These are phyloP conservation scores for Hymenoscyphus scutula DNA, from an alignment of 2,329 filamentous ascomycete species.

Conservation along the genomic window DNA sequence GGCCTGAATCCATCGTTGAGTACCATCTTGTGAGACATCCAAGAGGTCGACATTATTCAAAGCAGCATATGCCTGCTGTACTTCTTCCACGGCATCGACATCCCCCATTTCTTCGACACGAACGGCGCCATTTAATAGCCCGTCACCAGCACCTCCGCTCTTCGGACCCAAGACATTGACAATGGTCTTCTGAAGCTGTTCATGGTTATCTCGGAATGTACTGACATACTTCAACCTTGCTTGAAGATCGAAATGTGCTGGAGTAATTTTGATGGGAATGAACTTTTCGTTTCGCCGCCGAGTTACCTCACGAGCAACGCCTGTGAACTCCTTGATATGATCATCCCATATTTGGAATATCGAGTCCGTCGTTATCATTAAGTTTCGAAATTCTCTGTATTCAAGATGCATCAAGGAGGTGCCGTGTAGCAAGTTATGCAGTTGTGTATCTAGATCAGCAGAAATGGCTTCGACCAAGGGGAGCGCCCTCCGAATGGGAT, in stretches of 20 bases:
- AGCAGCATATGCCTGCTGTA: slow-evolving; percentile 89
- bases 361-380: slow-evolving; percentile 79
- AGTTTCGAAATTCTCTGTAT: slow-evolving; percentile 81
- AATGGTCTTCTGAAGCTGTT: slow-evolving; percentile 95
- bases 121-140: slow-evolving; percentile 58
- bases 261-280: slow-evolving; percentile 93
- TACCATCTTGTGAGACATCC: slow-evolving; percentile 87
- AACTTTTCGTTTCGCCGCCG: slow-evolving; percentile 94
- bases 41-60: slow-evolving; percentile 93
- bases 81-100: slow-evolving; percentile 94
- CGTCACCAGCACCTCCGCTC: slow-evolving; percentile 53
- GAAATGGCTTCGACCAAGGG: slow-evolving; percentile 97
- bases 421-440: slow-evolving; percentile 83
- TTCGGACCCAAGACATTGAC: slow-evolving; percentile 90
- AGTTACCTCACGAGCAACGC: slow-evolving; percentile 92
- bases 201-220: slow-evolving; percentile 94
- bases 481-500: slow-evolving; percentile 86
- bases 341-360: slow-evolving; percentile 96
- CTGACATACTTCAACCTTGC: slow-evolving; percentile 89
- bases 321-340: slow-evolving; percentile 95
- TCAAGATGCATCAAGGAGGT: slow-evolving; percentile 87
- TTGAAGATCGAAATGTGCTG: slow-evolving; percentile 84
- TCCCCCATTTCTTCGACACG: slow-evolving; percentile 94
- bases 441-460: slow-evolving; percentile 79
- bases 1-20: slow-evolving; percentile 86